Conservation (phyloP, 371 early-diverging fungal species). For the Actinomucor elegans region DNA sequence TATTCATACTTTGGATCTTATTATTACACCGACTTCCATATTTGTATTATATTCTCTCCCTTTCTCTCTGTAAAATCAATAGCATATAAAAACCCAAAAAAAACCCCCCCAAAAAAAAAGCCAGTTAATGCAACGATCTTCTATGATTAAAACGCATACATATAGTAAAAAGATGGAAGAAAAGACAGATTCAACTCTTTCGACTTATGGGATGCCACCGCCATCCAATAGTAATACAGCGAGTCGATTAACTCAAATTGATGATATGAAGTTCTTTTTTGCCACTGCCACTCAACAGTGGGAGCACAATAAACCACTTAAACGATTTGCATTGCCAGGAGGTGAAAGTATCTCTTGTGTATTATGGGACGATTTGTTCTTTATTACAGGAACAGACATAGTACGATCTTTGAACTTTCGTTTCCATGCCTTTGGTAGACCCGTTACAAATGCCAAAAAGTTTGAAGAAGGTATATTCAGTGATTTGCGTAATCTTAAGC, state of each 20-base stretch:
- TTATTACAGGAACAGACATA: constrained; percentile 99
- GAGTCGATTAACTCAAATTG: constrained; percentile 45
- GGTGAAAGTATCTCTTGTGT: constrained; percentile 92
- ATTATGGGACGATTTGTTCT: constrained; percentile 85
- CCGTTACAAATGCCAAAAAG: constrained; percentile 92
- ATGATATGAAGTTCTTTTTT: constrained; percentile 59
- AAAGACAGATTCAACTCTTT: constrained; percentile 6
- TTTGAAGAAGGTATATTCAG: constrained; percentile 99
- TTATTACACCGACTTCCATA: neutral
- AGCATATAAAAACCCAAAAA: constrained; percentile 2
- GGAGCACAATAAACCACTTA: constrained; percentile 53
- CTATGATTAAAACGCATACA: constrained; percentile 20
- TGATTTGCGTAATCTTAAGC: constrained; percentile 98
- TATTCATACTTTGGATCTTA: neutral
- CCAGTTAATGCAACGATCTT: constrained; percentile 12
- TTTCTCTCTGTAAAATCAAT: neutral
- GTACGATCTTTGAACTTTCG: constrained; percentile 94
- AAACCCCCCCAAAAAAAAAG: constrained; percentile 2
- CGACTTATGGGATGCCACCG: constrained; percentile 15
- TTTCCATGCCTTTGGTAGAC: constrained; percentile 91
- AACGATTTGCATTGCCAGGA: constrained; percentile 74
- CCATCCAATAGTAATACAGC: constrained; percentile 27
- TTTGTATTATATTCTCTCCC: constrained; percentile 5
- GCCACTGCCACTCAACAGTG: constrained; percentile 62
- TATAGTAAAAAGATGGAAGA: constrained; percentile 19